Evolutionary conservation across 306 rosid genomes (phyloP).

Genomic region (Gastrolobium villosum): DNA sequence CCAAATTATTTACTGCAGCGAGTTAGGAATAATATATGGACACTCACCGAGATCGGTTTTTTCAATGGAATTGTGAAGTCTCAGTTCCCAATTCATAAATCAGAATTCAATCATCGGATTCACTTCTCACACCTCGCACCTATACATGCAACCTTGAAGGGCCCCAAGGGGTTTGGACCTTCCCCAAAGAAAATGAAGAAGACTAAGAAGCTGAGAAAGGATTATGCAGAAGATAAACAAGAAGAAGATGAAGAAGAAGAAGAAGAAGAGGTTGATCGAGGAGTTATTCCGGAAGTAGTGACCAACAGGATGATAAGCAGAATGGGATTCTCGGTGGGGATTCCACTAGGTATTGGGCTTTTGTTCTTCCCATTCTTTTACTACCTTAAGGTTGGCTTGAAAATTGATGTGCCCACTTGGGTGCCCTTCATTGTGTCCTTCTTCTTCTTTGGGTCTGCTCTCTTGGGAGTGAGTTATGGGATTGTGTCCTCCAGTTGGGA

Average conservation of each 20-base stretch:
- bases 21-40: slow-evolving; percentile 43
- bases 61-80: slow-evolving; percentile 41
- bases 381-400: slow-evolving; percentile 80
- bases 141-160: slow-evolving; percentile 63
- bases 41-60: slow-evolving; percentile 35
- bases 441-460: slow-evolving; percentile 88
- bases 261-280: slow-evolving; percentile 57
- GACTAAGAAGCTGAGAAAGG: slow-evolving; percentile 47
- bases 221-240: slow-evolving; percentile 28
- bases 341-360: slow-evolving; percentile 74
- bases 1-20: slow-evolving; percentile 43
- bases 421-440: slow-evolving; percentile 92
- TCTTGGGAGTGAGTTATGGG: slow-evolving; percentile 95
- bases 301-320: slow-evolving; percentile 90
- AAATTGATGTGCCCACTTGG: slow-evolving; percentile 92
- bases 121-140: slow-evolving; percentile 47
- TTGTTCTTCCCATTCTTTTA: slow-evolving; percentile 89
- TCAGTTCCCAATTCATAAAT: slow-evolving; percentile 47
- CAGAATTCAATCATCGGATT: slow-evolving; percentile 39
- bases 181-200: slow-evolving; percentile 64
- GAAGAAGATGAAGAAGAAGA: slow-evolving; percentile 35
- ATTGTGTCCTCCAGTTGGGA: slow-evolving; percentile 96
- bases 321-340: slow-evolving; percentile 83
- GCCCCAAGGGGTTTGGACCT: slow-evolving; percentile 81
- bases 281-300: slow-evolving; percentile 89